Conservation (phyloP, 2,329 filamentous ascomycete genomes). For the Davidsoniella virescens region DNA sequence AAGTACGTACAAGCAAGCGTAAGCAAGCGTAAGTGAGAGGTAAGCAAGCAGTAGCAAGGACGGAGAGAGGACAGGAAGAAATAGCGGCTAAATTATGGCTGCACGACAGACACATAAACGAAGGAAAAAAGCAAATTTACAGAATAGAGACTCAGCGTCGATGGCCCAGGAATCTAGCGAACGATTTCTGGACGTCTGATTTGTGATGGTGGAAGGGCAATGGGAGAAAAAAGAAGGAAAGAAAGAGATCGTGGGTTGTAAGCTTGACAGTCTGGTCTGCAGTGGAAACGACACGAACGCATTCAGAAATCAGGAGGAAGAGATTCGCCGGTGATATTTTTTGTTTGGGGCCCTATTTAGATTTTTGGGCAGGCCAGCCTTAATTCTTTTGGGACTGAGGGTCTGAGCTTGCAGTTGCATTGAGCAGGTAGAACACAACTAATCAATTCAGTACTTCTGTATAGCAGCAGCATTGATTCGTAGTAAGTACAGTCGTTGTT, state of each 20-base stretch:
- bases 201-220: conserved; percentile 1
- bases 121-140: conserved; percentile 3
- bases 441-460: background rate
- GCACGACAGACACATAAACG: background rate
- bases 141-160: background rate
- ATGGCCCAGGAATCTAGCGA: background rate
- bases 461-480: no score
- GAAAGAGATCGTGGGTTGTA: conserved; percentile 3
- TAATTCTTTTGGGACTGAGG: background rate
- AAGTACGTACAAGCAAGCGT: no score
- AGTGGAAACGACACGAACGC: conserved; percentile 10
- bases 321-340: conserved; percentile 6
- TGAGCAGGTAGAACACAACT: no score
- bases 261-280: conserved; percentile 5
- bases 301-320: conserved; percentile 2
- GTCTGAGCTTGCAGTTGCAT: no score
- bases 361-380: no score
- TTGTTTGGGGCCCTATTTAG: background rate
- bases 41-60: background rate
- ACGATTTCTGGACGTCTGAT: conserved; percentile 1
- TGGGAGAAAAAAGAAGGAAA: conserved; percentile 1
- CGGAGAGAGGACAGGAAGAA: background rate
- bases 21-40: background rate
- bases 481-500: no score
- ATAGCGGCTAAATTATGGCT: background rate